Conservation (phyloP, 805 yeast genomes). For the Candida namnaoensis region DNA sequence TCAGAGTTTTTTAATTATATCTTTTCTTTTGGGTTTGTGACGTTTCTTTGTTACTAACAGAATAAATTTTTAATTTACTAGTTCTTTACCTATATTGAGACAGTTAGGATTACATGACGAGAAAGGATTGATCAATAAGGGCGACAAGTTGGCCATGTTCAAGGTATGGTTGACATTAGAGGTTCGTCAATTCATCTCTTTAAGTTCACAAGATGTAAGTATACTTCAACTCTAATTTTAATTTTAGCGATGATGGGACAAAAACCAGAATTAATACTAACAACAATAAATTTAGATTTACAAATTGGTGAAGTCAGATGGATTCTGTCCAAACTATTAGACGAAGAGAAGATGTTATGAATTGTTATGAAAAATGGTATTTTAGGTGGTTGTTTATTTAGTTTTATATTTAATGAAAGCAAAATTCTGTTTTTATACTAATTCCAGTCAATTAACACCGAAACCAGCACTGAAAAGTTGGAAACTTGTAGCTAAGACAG, state of each 20-base stretch:
- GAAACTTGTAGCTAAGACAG: no score
- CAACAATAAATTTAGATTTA: slow-evolving; percentile 25
- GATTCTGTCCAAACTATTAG: slow-evolving; percentile 54
- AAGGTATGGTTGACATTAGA: slow-evolving; percentile 90
- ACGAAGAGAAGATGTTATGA: no score
- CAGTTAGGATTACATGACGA: slow-evolving; percentile 71
- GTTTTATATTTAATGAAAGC: no score
- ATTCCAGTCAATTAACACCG: no score
- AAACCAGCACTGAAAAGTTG: no score
- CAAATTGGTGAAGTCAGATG: slow-evolving; percentile 52
- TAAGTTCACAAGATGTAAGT: slow-evolving; percentile 74
- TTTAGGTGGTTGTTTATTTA: no score
- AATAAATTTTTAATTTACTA: slow-evolving; percentile 13
- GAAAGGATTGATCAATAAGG: slow-evolving; percentile 42
- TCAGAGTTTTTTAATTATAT: not conserved
- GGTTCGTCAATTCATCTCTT: slow-evolving; percentile 75
- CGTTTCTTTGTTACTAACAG: no score
- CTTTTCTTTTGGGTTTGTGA: not conserved
- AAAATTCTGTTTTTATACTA: no score
- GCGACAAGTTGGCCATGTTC: slow-evolving; percentile 68
- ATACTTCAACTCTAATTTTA: no score
- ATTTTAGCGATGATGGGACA: not conserved
- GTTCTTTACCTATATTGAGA: slow-evolving; percentile 80
- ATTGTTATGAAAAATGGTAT: no score
- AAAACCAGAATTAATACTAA: not conserved